Conservation (phyloP, 2,329 filamentous ascomycete genomes). For the Salinomyces thailandicus region DNA sequence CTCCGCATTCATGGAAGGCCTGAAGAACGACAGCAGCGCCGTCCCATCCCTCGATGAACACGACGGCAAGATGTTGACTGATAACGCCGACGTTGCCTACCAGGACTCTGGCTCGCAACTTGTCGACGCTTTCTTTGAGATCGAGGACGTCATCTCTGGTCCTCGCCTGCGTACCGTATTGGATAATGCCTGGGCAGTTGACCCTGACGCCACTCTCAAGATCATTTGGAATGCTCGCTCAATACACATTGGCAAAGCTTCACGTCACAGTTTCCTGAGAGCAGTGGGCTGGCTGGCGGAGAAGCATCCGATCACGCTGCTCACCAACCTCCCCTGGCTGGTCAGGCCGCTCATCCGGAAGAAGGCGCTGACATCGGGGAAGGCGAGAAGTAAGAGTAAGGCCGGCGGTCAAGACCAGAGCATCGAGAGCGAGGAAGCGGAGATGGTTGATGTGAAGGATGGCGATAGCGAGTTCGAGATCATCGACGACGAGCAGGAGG, state of each 20-base stretch:
- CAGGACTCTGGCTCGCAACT: slow-evolving; percentile 37
- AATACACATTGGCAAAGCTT: slow-evolving; percentile 51
- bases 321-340: slow-evolving; percentile 46
- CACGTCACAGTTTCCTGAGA: slow-evolving; percentile 35
- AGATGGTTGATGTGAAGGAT: slow-evolving; percentile 26
- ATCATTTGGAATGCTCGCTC: slow-evolving; percentile 51
- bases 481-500: slow-evolving; percentile 9
- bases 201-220: slow-evolving; percentile 43
- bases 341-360: slow-evolving; percentile 47
- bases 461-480: slow-evolving; percentile 17
- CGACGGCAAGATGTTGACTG: slow-evolving; percentile 39
- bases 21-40: slow-evolving; percentile 8
- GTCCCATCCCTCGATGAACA: slow-evolving; percentile 13
- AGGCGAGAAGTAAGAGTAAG: slow-evolving; percentile 22
- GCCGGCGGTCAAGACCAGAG: slow-evolving; percentile 25
- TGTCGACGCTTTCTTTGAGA: slow-evolving; percentile 46
- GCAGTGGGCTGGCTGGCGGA: slow-evolving; percentile 44
- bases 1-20: slow-evolving; percentile 14
- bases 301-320: slow-evolving; percentile 45
- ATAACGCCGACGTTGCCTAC: slow-evolving; percentile 42
- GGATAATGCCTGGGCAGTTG: slow-evolving; percentile 39
- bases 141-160: slow-evolving; percentile 34
- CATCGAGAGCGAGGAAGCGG: slow-evolving; percentile 24
- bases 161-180: slow-evolving; percentile 34
- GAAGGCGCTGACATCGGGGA: slow-evolving; percentile 32